Conservation (phyloP, 1,284 basidiomycete genomes). For the Tremellales sp. region DNA sequence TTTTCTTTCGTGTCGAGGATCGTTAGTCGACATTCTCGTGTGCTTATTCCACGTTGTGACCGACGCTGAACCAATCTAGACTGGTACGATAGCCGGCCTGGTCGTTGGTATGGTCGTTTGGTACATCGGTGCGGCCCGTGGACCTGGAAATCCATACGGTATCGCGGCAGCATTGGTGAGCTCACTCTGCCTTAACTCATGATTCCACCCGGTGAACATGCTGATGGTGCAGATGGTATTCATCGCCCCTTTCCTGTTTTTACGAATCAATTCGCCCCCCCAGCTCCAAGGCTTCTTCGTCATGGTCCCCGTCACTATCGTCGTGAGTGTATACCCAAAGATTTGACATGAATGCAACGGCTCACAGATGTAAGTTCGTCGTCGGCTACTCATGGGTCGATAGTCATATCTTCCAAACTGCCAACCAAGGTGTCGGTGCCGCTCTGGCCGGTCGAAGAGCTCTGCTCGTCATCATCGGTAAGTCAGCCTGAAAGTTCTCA, state of each 20-base stretch:
- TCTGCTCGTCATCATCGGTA: constrained; percentile 46
- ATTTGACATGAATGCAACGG: background rate
- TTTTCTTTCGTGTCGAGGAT: constrained; percentile 55
- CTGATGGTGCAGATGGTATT: constrained; percentile 48
- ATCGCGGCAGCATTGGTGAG: constrained; percentile 56
- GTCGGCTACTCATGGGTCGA: constrained; percentile 59
- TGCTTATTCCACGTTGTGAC: background rate
- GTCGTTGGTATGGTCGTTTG: constrained; percentile 57
- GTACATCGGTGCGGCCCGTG: constrained; percentile 55
- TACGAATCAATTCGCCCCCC: constrained; percentile 55
- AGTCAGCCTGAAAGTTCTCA: too few species aligned
- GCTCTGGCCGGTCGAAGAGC: constrained; percentile 56
- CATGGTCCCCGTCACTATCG: constrained; percentile 43
- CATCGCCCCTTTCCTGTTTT: constrained; percentile 56
- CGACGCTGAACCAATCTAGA: constrained; percentile 4
- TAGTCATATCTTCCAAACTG: constrained; percentile 52
- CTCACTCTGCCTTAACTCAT: constrained; percentile 19
- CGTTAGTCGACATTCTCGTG: constrained; percentile 10
- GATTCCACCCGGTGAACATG: background rate
- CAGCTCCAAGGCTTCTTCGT: constrained; percentile 44
- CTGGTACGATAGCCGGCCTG: constrained; percentile 53
- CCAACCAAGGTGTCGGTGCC: constrained; percentile 57
- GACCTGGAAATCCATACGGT: constrained; percentile 59
- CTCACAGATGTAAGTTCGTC: constrained; percentile 12
- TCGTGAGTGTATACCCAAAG: constrained; percentile 12